Evolutionary conservation across 1,139 yeast species (phyloP), one percentile per base, ranked within the genome.

Genomic region (Saccharomyces hybrid): DNA sequence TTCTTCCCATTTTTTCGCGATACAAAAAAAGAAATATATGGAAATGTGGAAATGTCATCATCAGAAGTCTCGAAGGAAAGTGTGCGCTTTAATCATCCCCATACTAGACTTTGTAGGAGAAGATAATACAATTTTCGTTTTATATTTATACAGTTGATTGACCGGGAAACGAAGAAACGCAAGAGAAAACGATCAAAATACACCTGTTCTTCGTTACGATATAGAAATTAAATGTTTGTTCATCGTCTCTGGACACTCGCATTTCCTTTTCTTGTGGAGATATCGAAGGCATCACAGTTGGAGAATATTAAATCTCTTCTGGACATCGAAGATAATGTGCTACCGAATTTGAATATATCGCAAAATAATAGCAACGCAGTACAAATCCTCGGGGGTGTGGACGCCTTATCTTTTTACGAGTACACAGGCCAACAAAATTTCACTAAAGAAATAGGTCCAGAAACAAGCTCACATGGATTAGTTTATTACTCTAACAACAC

Each of bases 341-440:
- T 48, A 20, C 64, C 66, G 7, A 28, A 47, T 11, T 50, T 63
- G 51, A 48, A 57, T 23, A 55, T 69, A 4, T 54, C 64, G 8
- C 56, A 60, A 5, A 62, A 60, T 49, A 55, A 61, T 25, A 78
- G 82, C 34, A 71, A 73, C 20, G 64, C 74, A 55, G 71, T 88
- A 51, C 84, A 85, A 5, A 62, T 88, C 16, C 76, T 86, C 51
- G 96, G 96, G 8, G 72, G 76, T 46, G 85, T 81, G 61, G 79
- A 81, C 56, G 82, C 85, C 14, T 66, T 85, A 29, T 79, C 93
- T 1, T 73, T 76, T 52, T 84, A 84, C 69, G 64, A 74, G 41
- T 82, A 77, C 61, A 64, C 69, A 31, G 88, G 88, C 53, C 84
- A 78, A 55, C 72, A 73, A 50, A 73, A 75, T 57, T 69, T 74